Evolutionary conservation across 2,329 filamentous ascomycete genomes (phyloP).

Genomic region (Lachnellula suecica): DNA sequence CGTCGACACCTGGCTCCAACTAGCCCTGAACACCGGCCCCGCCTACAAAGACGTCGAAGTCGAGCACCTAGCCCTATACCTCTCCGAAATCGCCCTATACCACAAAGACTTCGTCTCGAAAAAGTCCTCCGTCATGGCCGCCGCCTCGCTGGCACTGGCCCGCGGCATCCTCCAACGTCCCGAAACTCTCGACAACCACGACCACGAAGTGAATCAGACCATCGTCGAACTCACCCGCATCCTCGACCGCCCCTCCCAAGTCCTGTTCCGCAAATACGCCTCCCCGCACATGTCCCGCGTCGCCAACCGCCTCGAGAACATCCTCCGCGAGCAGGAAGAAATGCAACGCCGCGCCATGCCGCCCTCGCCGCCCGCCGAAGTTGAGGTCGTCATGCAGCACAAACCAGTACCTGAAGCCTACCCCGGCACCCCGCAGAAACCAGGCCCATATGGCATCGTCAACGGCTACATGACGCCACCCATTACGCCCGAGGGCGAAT

Average conservation of each 20-base stretch:
- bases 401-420: slow-evolving; percentile 54
- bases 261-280: slow-evolving; percentile 67
- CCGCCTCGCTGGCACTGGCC: slow-evolving; percentile 81
- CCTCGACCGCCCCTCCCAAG: slow-evolving; percentile 65
- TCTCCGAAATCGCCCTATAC: slow-evolving; percentile 92
- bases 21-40: slow-evolving; percentile 73
- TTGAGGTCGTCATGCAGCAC: slow-evolving; percentile 45
- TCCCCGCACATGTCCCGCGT: slow-evolving; percentile 64
- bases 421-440: slow-evolving; percentile 80
- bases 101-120: slow-evolving; percentile 96
- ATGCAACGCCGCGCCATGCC: slow-evolving; percentile 56
- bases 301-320: slow-evolving; percentile 62
- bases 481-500: slow-evolving; percentile 74
- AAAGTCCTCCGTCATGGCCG: slow-evolving; percentile 85
- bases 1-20: slow-evolving; percentile 87
- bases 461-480: slow-evolving; percentile 82
- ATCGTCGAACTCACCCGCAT: slow-evolving; percentile 53
- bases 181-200: slow-evolving; percentile 70
- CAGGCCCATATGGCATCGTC: slow-evolving; percentile 62
- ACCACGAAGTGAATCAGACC: slow-evolving; percentile 68
- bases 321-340: slow-evolving; percentile 62
- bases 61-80: slow-evolving; percentile 91
- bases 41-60: slow-evolving; percentile 79
- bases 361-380: slow-evolving; percentile 58
- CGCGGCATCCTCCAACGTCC: slow-evolving; percentile 81